Conservation (phyloP, 176 grass and related monocot genomes). For the Themeda triandra region DNA sequence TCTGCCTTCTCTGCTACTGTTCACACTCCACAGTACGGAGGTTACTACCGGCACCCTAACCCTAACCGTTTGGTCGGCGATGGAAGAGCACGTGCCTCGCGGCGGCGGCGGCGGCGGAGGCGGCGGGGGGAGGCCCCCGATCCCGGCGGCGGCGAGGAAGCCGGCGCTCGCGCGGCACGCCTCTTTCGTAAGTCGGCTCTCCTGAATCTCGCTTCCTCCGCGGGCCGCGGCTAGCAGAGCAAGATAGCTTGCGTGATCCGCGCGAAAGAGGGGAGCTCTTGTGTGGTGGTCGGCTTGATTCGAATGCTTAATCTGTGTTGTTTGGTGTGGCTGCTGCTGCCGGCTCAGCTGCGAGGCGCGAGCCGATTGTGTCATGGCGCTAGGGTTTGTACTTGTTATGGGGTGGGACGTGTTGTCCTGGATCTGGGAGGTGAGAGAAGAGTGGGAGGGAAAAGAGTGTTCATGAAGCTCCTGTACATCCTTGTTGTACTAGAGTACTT, state of each 20-base stretch:
- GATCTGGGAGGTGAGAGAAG: background rate
- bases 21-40: constrained; percentile 30
- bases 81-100: constrained; percentile 38
- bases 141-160: constrained; percentile 47
- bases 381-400: background rate
- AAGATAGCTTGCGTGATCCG: background rate
- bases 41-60: constrained; percentile 14
- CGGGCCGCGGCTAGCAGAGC: background rate
- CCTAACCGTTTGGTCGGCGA: constrained; percentile 21
- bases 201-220: constrained; percentile 3
- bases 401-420: background rate
- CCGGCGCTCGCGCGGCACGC: constrained; percentile 58
- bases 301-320: background rate
- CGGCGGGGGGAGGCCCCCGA: constrained; percentile 41
- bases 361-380: background rate
- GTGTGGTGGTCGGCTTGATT: background rate
- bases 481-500: constrained; percentile 23
- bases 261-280: constrained; percentile 24
- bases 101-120: background rate
- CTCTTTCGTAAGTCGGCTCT: constrained; percentile 59
- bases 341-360: background rate
- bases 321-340: background rate
- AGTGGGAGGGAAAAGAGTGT: background rate
- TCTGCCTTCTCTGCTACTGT: background rate
- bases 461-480: background rate